Evolutionary conservation across 768 basidiomycete species (phyloP).

Genomic region (Lactarius psammicola): DNA sequence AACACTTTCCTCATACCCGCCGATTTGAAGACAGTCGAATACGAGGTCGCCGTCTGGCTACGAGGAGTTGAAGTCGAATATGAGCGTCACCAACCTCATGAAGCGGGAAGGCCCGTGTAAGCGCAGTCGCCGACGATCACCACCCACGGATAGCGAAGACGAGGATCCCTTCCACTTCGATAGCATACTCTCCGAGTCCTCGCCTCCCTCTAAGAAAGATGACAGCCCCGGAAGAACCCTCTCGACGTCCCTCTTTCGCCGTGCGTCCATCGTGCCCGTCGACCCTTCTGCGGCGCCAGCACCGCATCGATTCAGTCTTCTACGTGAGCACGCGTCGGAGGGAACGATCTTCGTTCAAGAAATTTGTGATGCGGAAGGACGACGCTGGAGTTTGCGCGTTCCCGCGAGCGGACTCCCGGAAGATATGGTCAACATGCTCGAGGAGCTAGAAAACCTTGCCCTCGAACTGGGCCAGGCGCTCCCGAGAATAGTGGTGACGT

Average conservation of each 20-base stretch:
- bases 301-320: conserved; percentile 23
- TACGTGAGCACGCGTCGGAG: conserved; percentile 22
- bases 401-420: conserved; percentile 26
- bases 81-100: not conserved
- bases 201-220: not conserved
- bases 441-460: conserved; percentile 27
- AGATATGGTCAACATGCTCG: conserved; percentile 27
- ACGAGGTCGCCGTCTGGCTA: conserved; percentile 3
- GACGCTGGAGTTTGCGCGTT: conserved; percentile 28
- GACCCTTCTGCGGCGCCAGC: conserved; percentile 14
- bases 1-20: not conserved
- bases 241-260: conserved; percentile 17
- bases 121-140: not conserved
- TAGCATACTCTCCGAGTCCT: conserved; percentile 10
- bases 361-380: conserved; percentile 26
- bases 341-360: conserved; percentile 27
- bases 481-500: conserved; percentile 27
- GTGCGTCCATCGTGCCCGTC: conserved; percentile 24
- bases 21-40: not conserved
- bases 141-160: conserved; percentile 21
- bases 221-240: not conserved
- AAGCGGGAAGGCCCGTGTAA: conserved; percentile 1
- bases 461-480: conserved; percentile 23
- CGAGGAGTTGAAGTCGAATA: not conserved
- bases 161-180: conserved; percentile 29